Evolutionary conservation across 345 rosid species (phyloP), one percentile per base, ranked within the genome.

Genomic region (Pugionium dolabratum): DNA sequence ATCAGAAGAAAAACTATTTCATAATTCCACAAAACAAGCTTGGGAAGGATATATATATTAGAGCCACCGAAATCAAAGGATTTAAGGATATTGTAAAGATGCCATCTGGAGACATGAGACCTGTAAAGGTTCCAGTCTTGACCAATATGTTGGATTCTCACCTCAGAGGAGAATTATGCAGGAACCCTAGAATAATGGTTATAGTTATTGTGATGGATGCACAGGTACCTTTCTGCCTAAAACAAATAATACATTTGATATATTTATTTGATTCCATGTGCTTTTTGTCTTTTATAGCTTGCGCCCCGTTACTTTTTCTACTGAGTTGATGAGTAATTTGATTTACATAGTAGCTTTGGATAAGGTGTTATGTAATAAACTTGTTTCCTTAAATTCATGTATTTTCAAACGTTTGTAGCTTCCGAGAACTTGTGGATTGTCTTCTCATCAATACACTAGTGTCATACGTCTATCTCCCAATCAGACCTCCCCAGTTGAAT

Each of bases 1-100:
- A 85, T 76, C 89, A 85, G 64, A 86, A 72, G 83, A 85, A 79
- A 76, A 85, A 79, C 70, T 90, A 85, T 78, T 90, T 74, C 56
- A 84, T 94, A 76, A 79, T 90, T 67, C 96, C 97, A 39, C 86
- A 84, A 70, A 94, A 94, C 80, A 90, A 88, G 79, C 94, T 94
- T 75, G 99, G 97, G 66, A 89, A 83, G 75, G 99, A 94, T 71
- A 86, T 94, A 69, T 90, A 81, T 75, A 79, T 94, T 47, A 85
- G 93, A 53, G 84, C 91, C 51, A 79, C 82, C 10, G 91, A 90
- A 76, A 78, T 71, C 59, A 72, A 76, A 75, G 92, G 90, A 36
- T 75, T 73, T 32, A 72, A 82, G 5, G 81, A 85, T 70, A 67
- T 84, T 42, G 75, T 77, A 63, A 85, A 81, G 77, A 85, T 94